Evolutionary conservation across 257 asterid genomes (phyloP), one percentile per base, ranked within the genome.

Genomic region (Nicotiana paniculata): DNA sequence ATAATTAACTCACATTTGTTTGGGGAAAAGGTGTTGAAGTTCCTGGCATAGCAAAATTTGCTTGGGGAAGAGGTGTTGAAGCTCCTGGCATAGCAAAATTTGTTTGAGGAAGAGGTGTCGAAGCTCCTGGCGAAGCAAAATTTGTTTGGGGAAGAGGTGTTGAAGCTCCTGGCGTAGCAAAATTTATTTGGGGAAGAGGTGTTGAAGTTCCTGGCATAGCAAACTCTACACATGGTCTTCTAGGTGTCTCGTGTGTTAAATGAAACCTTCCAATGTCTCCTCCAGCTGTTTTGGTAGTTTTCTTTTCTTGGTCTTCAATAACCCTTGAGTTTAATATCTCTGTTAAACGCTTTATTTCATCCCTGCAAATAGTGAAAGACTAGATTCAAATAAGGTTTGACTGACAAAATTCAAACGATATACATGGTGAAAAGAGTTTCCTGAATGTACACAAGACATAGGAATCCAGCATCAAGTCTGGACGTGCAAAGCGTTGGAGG

Each of bases 251-350:
- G 24, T 89, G 91, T 65, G 79, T 86, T 83, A 86, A 68, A 28
- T 81, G 68, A 81, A 83, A 82, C 83, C 85, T 84, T 81, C 86
- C 89, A 79, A 83, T 57, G 28, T 80, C 90, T 79, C 76, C 89
- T 75, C 83, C 90, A 82, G 82, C 82, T 66, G 83, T 70, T 68
- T 26, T 85, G 64, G 69, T 77, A 83, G 84, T 82, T 37, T 82
- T 88, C 81, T 85, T 86, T 83, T 85, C 92, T 82, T 48, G 64
- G 70, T 89, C 90, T 65, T 76, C 77, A 57, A 51, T 33, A 81
- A 81, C 88, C 83, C 88, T 88, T n/a, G 96, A 89, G 66, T 84
- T 90, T 67, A 95, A 83, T 87, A 95, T 86, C 81, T 88, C 94
- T 80, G 86, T 80, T 90, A 95, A 90, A 86, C 83, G 92, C 79